Percentiles rank a stretch among this genome's conserved stretches.
These are phyloP conservation scores for Kwoniella sp. DNA, from an alignment of 768 basidiomycete species.

Conservation along the genomic window DNA sequence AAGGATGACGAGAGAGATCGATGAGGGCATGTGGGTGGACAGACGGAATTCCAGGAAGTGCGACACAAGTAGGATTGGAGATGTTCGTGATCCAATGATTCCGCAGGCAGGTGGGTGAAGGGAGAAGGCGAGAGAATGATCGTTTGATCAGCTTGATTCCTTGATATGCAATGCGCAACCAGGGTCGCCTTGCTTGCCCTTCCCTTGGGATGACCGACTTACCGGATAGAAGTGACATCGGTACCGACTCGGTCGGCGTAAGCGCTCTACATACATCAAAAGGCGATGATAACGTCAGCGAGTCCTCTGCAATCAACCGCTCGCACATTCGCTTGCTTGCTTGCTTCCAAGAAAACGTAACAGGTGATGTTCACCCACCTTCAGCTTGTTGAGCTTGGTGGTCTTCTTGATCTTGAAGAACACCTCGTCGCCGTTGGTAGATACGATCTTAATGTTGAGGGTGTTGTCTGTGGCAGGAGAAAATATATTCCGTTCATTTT, in stretches of 20 bases:
- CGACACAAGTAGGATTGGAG: too few relatives aligned
- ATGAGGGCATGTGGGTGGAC: background rate
- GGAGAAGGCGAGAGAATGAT: background rate
- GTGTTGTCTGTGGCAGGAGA: conserved; percentile 27
- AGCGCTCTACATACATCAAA: conserved; percentile 59
- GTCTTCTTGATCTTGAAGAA: conserved; percentile 97
- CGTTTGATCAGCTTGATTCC: background rate
- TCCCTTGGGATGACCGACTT: conserved; percentile 54
- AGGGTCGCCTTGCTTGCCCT: background rate
- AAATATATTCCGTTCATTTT: too few relatives aligned
- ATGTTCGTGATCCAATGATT: background rate
- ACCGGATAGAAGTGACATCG: conserved; percentile 85
- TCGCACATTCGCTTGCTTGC: background rate
- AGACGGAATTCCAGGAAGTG: too few relatives aligned
- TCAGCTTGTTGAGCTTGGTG: conserved; percentile 88
- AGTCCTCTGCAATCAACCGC: too few relatives aligned
- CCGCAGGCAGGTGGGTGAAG: background rate
- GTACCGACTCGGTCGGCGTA: conserved; percentile 92
- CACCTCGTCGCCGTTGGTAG: conserved; percentile 72
- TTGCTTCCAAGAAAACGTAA: too few relatives aligned
- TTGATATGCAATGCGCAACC: background rate
- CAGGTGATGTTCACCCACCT: conserved; percentile 60
- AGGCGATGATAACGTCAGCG: conserved; percentile 22
- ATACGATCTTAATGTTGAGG: conserved; percentile 52
- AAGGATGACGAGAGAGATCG: background rate